A percentile compares a stretch with the other conserved stretches of the same genome.
phyloP scores from a whole-genome alignment of 1,139 yeast species.

The Hansenula sp. region DNA sequence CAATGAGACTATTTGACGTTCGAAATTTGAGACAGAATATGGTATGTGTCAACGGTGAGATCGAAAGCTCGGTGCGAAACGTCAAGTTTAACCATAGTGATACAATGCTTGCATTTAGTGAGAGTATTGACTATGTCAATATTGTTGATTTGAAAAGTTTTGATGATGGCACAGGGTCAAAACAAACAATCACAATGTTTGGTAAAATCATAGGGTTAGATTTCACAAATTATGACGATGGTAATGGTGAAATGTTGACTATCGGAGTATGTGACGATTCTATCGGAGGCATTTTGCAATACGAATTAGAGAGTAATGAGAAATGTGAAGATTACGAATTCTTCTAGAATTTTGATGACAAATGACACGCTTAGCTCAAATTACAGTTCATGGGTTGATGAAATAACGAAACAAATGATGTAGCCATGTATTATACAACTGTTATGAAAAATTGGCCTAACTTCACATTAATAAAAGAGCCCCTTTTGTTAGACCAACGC shows the following conservation, averaged over 20 bases:
- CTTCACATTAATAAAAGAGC: no score
- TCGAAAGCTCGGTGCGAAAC: conserved; percentile 45
- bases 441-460: no score
- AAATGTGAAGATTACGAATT: conserved; percentile 41
- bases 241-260: conserved; percentile 44
- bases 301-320: conserved; percentile 34
- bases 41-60: conserved; percentile 32
- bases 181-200: conserved; percentile 50
- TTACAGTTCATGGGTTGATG: no score
- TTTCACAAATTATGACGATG: conserved; percentile 42
- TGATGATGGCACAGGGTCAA: conserved; percentile 16
- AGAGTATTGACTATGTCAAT: conserved; percentile 58
- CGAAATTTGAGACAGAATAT: conserved; percentile 37
- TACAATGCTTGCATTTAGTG: conserved; percentile 51
- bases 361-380: no score
- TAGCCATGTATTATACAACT: no score
- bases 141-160: conserved; percentile 37
- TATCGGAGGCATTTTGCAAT: conserved; percentile 55
- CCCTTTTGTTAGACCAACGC: no score
- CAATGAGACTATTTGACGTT: conserved; percentile 51
- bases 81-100: conserved; percentile 47
- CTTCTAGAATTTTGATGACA: conserved; percentile 10
- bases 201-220: conserved; percentile 59
- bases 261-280: conserved; percentile 55
- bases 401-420: no score